These are phyloP conservation scores for Petasospora fabianii DNA, from an alignment of 1,139 yeast genomes.

Conservation along the genomic window DNA sequence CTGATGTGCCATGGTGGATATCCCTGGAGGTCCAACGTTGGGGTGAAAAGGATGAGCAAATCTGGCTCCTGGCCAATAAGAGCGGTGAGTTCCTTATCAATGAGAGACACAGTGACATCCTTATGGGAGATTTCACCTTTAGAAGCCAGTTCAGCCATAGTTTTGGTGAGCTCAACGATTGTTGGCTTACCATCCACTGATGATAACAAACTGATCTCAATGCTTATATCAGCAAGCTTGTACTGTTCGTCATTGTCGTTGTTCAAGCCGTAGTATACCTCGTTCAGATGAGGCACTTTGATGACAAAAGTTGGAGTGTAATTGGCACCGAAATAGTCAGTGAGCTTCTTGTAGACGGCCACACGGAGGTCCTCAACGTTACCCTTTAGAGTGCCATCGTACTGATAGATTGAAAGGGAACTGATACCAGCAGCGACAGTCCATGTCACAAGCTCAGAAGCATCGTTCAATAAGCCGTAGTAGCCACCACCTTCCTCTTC, in stretches of 20 bases:
- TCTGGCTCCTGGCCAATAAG: constrained; percentile 92
- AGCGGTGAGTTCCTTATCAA: constrained; percentile 71
- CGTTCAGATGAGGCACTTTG: constrained; percentile 59
- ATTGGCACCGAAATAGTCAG: constrained; percentile 70
- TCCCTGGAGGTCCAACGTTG: constrained; percentile 81
- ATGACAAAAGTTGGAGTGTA: constrained; percentile 59
- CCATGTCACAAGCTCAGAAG: constrained; percentile 84
- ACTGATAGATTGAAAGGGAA: constrained; percentile 72
- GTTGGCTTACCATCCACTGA: constrained; percentile 86
- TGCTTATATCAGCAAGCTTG: constrained; percentile 37
- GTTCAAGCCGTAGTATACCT: constrained; percentile 41
- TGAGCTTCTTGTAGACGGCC: constrained; percentile 57
- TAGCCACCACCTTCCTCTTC: constrained; percentile 87
- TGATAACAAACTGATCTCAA: constrained; percentile 66
- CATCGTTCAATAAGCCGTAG: constrained; percentile 73
- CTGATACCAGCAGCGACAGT: constrained; percentile 79
- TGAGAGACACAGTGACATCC: constrained; percentile 69
- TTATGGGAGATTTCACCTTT: constrained; percentile 56
- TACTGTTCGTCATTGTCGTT: constrained; percentile 33
- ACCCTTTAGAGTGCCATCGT: constrained; percentile 61
- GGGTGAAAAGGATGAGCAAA: constrained; percentile 78
- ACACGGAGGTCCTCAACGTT: constrained; percentile 56
- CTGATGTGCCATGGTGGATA: constrained; percentile 98
- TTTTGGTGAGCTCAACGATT: constrained; percentile 80
- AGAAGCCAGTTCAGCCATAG: constrained; percentile 74